Evolutionary conservation across 768 basidiomycete genomes (phyloP).

Genomic region (Atractiella rhizophila): DNA sequence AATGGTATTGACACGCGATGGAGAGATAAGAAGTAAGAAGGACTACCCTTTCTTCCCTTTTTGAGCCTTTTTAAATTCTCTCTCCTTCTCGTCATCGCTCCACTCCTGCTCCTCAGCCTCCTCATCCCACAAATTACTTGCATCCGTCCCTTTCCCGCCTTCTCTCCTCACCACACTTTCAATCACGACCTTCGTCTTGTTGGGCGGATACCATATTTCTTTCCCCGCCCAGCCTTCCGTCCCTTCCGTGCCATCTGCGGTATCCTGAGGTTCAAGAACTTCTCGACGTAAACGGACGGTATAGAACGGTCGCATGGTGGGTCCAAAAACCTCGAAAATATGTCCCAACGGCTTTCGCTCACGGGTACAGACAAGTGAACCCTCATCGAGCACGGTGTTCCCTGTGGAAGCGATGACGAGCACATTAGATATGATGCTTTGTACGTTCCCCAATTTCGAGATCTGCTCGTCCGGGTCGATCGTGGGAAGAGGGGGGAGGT

Average conservation of each 20-base stretch:
- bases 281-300: conserved; percentile 68
- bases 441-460: too few species aligned
- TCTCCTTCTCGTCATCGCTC: conserved; percentile 81
- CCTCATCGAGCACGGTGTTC: conserved; percentile 70
- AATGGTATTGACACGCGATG: too few species aligned
- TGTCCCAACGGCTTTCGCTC: conserved; percentile 73
- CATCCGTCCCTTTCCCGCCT: conserved; percentile 61
- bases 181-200: conserved; percentile 60
- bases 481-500: too few species aligned
- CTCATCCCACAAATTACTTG: conserved; percentile 81
- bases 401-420: too few species aligned
- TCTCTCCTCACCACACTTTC: conserved; percentile 36
- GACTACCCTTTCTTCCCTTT: too few species aligned
- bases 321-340: conserved; percentile 90
- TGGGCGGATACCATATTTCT: conserved; percentile 57
- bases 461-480: too few species aligned
- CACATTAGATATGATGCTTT: too few species aligned
- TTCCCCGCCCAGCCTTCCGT: conserved; percentile 14
- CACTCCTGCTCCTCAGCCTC: conserved; percentile 83
- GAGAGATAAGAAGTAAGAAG: too few species aligned
- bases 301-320: conserved; percentile 69
- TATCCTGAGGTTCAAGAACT: conserved; percentile 30
- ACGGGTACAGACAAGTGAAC: conserved; percentile 68
- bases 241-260: not conserved
- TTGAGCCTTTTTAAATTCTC: conserved; percentile 43